These are phyloP conservation scores for Begonia peltatifolia DNA, from an alignment of 306 rosid species.

Conservation along the genomic window DNA sequence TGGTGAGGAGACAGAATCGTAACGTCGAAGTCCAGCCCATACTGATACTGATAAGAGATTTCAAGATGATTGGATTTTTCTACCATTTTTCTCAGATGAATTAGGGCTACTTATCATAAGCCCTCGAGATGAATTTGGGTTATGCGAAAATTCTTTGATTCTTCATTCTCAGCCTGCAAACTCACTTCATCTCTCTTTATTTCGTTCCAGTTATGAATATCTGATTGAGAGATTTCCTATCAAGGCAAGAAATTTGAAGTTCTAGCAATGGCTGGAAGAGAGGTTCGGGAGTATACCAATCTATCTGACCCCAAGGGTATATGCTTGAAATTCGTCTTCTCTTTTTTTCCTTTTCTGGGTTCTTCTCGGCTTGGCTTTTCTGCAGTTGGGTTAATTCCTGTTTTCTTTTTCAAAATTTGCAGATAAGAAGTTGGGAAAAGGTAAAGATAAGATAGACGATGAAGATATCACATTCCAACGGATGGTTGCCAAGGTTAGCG, in stretches of 20 bases:
- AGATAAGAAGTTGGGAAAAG: slow-evolving; percentile 92
- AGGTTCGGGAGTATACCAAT: slow-evolving; percentile 97
- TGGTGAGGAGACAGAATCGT: too few species aligned
- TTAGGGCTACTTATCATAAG: too few species aligned
- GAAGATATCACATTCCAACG: slow-evolving; percentile 96
- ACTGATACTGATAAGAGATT: too few species aligned
- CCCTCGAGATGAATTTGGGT: too few species aligned
- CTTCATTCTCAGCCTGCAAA: too few species aligned
- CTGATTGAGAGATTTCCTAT: background rate
- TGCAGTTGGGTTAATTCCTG: background rate
- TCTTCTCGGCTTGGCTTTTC: background rate
- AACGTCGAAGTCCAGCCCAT: too few species aligned
- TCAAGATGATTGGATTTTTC: too few species aligned
- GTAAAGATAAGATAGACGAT: slow-evolving; percentile 89
- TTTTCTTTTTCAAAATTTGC: slow-evolving; percentile 4
- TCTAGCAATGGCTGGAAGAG: slow-evolving; percentile 75
- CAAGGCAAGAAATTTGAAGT: background rate
- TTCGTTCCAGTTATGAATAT: too few species aligned
- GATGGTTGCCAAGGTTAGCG: slow-evolving; percentile 99
- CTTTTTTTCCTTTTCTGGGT: background rate
- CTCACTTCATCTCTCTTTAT: too few species aligned
- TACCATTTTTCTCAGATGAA: too few species aligned
- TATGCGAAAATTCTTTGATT: too few species aligned
- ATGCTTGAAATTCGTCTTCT: background rate
- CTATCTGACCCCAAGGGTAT: slow-evolving; percentile 93